Evolutionary conservation across 2,329 filamentous ascomycete genomes (phyloP), one percentile per base, ranked within the genome.

Genomic region (Trichocomaceae sp.): DNA sequence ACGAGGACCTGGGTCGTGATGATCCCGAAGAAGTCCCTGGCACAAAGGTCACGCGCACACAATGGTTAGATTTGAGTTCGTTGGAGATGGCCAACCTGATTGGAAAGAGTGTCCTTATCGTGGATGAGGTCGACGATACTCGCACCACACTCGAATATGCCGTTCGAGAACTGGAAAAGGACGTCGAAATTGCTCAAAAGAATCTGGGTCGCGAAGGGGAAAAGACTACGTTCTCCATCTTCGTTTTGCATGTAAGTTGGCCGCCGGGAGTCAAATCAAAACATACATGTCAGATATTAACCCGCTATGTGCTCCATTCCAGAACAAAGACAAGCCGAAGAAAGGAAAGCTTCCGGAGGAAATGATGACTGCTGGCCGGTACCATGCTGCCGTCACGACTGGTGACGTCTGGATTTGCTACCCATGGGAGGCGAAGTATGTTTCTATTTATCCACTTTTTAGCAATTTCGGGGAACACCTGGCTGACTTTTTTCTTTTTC

Each of bases 391-490:
- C 20, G 79, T 86, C 68, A 97, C 92, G 5, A 88, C 95, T 31
- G 83, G 82, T n/a, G 92, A 99, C 74, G 86, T 90, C 61, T 99
- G 93, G 93, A 97, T 97, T 71, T 95, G 90, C 80, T 99, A 99
- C 75, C 93, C 93, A 15, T 99, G 93, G 93, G 93, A 97, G 77
- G 93, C 93, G 44, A 86, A 75, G 79, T 83, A 75, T 54, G 79
- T 76, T 29, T 19, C 42, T n/a, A 17, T 17, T 22, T 35, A 48
- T 17, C 3, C 3, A 22, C 5, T 22, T 22, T 19, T 22, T 3
- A 2, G 17, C 17, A 35, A 8, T 9, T 41, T 17, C 19, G 9
- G 23, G n/a, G 13, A 23, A 20, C n/a, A 52, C 41, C 22, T 22
- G 44, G 19, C 26, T 45, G 20, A 53, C 7, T 8, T 9, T 29